Conservation (phyloP, 1,139 yeast genomes). For the Sugiyamaella neomexicana region DNA sequence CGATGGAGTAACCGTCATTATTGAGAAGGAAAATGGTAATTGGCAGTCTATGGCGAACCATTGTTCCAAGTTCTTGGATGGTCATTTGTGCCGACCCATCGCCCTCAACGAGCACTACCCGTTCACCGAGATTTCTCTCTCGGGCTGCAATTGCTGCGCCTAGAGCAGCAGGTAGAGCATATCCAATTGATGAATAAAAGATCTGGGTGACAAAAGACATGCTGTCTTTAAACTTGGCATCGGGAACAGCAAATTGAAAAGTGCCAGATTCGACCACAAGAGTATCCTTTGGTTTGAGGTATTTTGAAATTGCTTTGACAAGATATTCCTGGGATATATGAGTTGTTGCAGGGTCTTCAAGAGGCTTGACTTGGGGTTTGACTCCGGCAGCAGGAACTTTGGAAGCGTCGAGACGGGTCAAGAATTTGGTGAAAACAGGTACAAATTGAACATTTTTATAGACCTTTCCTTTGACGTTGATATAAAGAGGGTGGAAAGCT, state of each 20-base stretch:
- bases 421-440: slow-evolving; percentile 48
- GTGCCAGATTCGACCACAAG: slow-evolving; percentile 78
- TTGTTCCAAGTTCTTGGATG: slow-evolving; percentile 67
- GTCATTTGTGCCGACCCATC: slow-evolving; percentile 95
- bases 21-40: slow-evolving; percentile 71
- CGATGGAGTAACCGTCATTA: slow-evolving; percentile 85
- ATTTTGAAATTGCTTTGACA: slow-evolving; percentile 34
- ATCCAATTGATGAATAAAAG: slow-evolving; percentile 82
- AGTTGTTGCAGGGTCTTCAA: slow-evolving; percentile 28
- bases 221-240: slow-evolving; percentile 56
- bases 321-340: slow-evolving; percentile 44
- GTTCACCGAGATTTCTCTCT: slow-evolving; percentile 49
- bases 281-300: slow-evolving; percentile 60
- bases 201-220: slow-evolving; percentile 59
- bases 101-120: slow-evolving; percentile 74
- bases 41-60: slow-evolving; percentile 56
- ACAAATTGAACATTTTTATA: slow-evolving; percentile 47
- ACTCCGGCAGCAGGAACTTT: slow-evolving; percentile 35
- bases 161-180: slow-evolving; percentile 78
- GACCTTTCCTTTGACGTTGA: slow-evolving; percentile 46
- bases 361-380: slow-evolving; percentile 26
- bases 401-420: slow-evolving; percentile 39
- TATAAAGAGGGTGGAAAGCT: slow-evolving; percentile 47
- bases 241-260: slow-evolving; percentile 68
- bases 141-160: slow-evolving; percentile 72